A percentile compares a stretch with the other conserved stretches of the same genome.
Conservation (phyloP, 805 yeast genomes). For the Priceomyces haplophilus region DNA sequence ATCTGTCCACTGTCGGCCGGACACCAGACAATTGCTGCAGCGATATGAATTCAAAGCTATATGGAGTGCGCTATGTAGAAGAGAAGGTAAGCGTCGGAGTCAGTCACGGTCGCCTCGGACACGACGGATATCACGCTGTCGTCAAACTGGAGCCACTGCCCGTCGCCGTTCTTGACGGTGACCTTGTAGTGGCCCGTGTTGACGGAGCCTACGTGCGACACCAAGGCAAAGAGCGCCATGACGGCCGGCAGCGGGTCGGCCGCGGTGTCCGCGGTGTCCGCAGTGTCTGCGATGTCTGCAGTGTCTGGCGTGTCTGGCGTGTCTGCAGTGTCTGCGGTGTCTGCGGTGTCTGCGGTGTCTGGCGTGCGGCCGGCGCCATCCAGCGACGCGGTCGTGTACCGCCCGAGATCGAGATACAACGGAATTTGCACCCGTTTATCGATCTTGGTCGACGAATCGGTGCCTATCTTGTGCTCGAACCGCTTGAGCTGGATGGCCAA, state of each 20-base stretch:
- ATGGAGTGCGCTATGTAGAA: slow-evolving; percentile 58
- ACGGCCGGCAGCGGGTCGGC: slow-evolving; percentile 55
- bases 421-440: slow-evolving; percentile 77
- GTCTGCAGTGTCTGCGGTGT: too few species aligned
- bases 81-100: slow-evolving; percentile 75
- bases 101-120: slow-evolving; percentile 60
- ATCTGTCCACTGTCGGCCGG: too few species aligned
- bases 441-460: slow-evolving; percentile 59
- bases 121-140: slow-evolving; percentile 78
- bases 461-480: slow-evolving; percentile 56
- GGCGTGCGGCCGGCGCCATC: slow-evolving; percentile 56
- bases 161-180: slow-evolving; percentile 65
- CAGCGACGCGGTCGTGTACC: slow-evolving; percentile 41
- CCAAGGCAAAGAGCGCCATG: slow-evolving; percentile 62
- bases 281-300: too few species aligned
- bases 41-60: too few species aligned
- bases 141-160: slow-evolving; percentile 88
- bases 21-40: too few species aligned
- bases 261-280: too few species aligned
- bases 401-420: slow-evolving; percentile 63
- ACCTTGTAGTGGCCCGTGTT: slow-evolving; percentile 95
- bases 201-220: slow-evolving; percentile 88
- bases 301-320: too few species aligned
- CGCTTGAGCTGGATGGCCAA: slow-evolving; percentile 82
- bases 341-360: too few species aligned